A percentile compares a stretch with the other conserved stretches of the same genome.
Evolutionary conservation across 2,329 filamentous ascomycete species (phyloP).

Genomic region (Seiridium unicorne): DNA sequence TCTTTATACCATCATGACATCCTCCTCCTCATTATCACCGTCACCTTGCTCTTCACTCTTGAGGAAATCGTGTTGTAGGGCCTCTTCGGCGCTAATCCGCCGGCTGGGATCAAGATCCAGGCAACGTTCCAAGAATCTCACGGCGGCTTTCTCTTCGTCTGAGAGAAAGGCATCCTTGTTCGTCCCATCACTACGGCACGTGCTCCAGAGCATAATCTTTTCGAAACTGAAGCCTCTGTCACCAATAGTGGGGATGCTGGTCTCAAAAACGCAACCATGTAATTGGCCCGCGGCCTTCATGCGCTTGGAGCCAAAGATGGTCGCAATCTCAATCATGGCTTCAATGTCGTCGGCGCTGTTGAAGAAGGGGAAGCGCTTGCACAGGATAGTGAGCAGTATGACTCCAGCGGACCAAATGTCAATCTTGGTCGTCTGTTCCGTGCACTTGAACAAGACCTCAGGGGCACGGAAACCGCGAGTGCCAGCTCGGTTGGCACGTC

Average conservation of each 20-base stretch:
- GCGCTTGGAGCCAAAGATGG: slow-evolving; percentile 81
- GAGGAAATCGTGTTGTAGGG: slow-evolving; percentile 71
- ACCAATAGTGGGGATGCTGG: slow-evolving; percentile 86
- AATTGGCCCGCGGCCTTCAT: slow-evolving; percentile 83
- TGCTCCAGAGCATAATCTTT: slow-evolving; percentile 95
- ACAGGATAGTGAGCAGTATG: slow-evolving; percentile 93
- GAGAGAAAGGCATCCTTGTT: slow-evolving; percentile 52
- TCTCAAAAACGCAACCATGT: slow-evolving; percentile 91
- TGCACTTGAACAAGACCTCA: slow-evolving; percentile 96
- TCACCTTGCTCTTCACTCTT: slow-evolving; percentile 28
- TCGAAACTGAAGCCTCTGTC: slow-evolving; percentile 83
- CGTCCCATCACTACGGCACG: slow-evolving; percentile 66
- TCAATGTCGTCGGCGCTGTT: slow-evolving; percentile 98
- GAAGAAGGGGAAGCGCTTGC: slow-evolving; percentile 94
- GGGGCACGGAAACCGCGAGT: slow-evolving; percentile 95
- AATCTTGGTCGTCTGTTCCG: slow-evolving; percentile 87
- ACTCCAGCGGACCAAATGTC: slow-evolving; percentile 97
- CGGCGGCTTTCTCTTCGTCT: slow-evolving; percentile 68
- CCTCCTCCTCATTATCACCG: slow-evolving; percentile 39
- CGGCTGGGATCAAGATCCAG: slow-evolving; percentile 74
- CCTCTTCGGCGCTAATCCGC: slow-evolving; percentile 73
- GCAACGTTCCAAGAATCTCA: slow-evolving; percentile 69
- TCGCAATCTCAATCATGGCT: slow-evolving; percentile 94
- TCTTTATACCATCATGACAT: slow-evolving; percentile 44
- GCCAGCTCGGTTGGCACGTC: slow-evolving; percentile 89